Evolutionary conservation across 1,284 basidiomycete genomes (phyloP).

Genomic region (Cutaneotrichosporon mucoides): DNA sequence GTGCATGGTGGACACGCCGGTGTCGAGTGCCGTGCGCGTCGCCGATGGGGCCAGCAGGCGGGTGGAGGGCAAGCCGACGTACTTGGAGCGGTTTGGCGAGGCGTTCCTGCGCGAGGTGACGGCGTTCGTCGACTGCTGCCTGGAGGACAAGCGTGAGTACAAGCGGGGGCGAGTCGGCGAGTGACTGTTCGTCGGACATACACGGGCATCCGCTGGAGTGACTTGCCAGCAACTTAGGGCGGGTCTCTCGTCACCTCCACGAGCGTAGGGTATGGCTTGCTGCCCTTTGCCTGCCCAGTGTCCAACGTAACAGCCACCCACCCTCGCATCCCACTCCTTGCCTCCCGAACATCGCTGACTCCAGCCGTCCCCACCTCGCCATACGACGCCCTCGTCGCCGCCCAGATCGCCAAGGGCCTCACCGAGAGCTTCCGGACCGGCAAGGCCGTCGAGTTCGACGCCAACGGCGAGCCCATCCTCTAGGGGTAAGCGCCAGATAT

Average conservation of each 20-base stretch:
- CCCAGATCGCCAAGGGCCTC: constrained; percentile 31
- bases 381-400: constrained; percentile 28
- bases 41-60: constrained; percentile 29
- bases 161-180: neutral
- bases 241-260: too few relatives aligned
- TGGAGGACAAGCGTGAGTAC: constrained; percentile 21
- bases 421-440: constrained; percentile 22
- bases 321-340: too few relatives aligned
- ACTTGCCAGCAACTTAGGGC: too few relatives aligned
- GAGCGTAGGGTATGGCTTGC: too few relatives aligned
- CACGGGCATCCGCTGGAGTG: too few relatives aligned
- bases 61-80: constrained; percentile 20
- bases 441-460: constrained; percentile 27
- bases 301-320: too few relatives aligned
- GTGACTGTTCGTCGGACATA: too few relatives aligned
- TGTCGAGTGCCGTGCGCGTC: constrained; percentile 22
- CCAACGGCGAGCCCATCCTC: constrained; percentile 25
- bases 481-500: neutral
- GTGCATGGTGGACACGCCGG: constrained; percentile 28
- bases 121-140: constrained; percentile 12
- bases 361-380: constrained; percentile 20
- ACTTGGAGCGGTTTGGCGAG: constrained; percentile 25
- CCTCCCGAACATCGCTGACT: neutral
- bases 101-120: constrained; percentile 33
- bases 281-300: too few relatives aligned